A percentile compares a stretch with the other conserved stretches of the same genome.
Evolutionary conservation across 23 red algal species (phyloP).

Genomic region (Agarophyton chilense): DNA sequence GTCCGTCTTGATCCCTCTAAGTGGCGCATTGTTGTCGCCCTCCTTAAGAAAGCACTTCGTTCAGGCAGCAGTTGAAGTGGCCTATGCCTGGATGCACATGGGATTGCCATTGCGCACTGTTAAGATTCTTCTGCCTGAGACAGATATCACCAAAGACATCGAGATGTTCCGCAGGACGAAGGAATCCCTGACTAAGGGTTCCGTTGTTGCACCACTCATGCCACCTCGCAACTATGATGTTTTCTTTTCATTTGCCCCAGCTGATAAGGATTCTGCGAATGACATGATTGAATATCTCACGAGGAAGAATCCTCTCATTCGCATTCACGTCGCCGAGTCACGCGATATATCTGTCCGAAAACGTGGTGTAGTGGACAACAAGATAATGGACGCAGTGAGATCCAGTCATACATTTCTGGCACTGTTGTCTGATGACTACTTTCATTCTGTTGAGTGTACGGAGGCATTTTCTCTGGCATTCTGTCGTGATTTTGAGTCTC

Average conservation of each 20-base stretch:
- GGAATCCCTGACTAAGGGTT: slow-evolving; percentile 20
- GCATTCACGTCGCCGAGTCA: slow-evolving; percentile 75
- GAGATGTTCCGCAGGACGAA: slow-evolving; percentile 68
- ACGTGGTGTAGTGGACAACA: slow-evolving; percentile 79
- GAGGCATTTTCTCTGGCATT: slow-evolving; percentile 89
- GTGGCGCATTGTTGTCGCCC: slow-evolving; percentile 74
- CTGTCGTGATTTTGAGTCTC: slow-evolving; percentile 85
- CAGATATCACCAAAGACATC: slow-evolving; percentile 87
- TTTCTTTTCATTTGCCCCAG: slow-evolving; percentile 79
- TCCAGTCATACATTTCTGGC: slow-evolving; percentile 75
- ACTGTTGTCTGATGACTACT: slow-evolving; percentile 84
- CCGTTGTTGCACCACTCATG: slow-evolving; percentile 9
- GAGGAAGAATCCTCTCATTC: slow-evolving; percentile 69
- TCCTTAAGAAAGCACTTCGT: slow-evolving; percentile 87
- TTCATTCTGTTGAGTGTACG: slow-evolving; percentile 86
- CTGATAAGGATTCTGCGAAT: slow-evolving; percentile 71
- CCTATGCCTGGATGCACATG: slow-evolving; percentile 87
- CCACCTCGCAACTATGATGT: slow-evolving; percentile 64
- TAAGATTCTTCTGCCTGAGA: slow-evolving; percentile 90
- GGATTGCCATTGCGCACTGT: slow-evolving; percentile 83
- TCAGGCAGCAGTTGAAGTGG: slow-evolving; percentile 83
- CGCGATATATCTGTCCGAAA: slow-evolving; percentile 74
- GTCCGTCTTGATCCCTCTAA: slow-evolving; percentile 79
- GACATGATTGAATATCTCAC: slow-evolving; percentile 82
- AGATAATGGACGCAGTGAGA: slow-evolving; percentile 82